Base-by-base conservation (phyloP, 805 yeast species). In the Yamadazyma sp. region DNA sequence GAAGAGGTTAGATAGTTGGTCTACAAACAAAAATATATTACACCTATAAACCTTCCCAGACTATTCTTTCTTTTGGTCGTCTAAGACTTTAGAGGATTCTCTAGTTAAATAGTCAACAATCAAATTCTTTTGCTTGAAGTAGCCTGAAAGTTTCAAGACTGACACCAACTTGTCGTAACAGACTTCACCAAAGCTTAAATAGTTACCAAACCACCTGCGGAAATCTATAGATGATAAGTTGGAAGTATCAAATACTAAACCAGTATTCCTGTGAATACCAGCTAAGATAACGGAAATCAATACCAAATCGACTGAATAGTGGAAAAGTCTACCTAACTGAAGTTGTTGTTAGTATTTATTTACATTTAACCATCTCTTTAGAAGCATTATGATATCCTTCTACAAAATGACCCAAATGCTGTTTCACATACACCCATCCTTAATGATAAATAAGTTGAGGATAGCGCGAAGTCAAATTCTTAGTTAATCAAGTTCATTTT, bases 201-300 rank as follows among this genome's bases (percentile, higher is more conserved):
- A 80, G 36, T 70, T 69, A 14, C 68, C 65, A 27, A 82, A 56
- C 65, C 76, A 71, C 22, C 62, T 56, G 9, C 77, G 62, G 44
- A 72, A 47, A 39, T 59, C 59, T 41, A 56, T 50, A 42, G 80
- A 70, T 13, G 77, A 76, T 35, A 78, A 67, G 33, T 59, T 54
- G 21, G 64, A 51, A 6, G 80, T 67, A 53, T 76, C 69, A 57
- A 79, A 55, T 41, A 73, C 74, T 30, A 80, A 66, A 0, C 97
- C 97, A 0, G 96, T 84, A 43, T 85, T 80, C 43, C 87, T 74
- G 55, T 86, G 82, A 35, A 89, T 73, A 3, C 95, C 95, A 0
- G 97, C 96, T 28, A 91, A 64, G 10, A 89, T 68, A 55, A 93
- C 77, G 2, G 96, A 85, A 7, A 86, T 65, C 39, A 89, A 66